These are phyloP conservation scores for Pyrus hybrid DNA, from an alignment of 331 rosid genomes.

Conservation along the genomic window DNA sequence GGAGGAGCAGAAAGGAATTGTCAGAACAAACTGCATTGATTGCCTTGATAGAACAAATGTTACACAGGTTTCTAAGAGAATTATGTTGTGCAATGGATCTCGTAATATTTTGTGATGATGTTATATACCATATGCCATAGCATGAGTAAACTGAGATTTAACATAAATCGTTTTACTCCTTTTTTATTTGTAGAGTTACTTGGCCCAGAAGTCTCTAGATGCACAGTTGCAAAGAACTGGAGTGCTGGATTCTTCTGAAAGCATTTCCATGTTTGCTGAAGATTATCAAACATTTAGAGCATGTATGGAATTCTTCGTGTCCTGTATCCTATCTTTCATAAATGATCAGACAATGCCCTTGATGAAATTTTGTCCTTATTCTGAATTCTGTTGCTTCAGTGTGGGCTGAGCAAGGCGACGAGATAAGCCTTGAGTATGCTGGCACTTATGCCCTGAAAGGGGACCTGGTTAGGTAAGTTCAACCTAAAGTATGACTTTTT, in stretches of 20 bases:
- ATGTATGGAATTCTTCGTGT: slow-evolving; percentile 36
- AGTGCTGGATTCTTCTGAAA: slow-evolving; percentile 42
- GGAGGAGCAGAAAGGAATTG: slow-evolving; percentile 70
- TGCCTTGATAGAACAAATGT: slow-evolving; percentile 98
- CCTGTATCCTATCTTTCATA: neutral
- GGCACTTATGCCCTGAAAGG: slow-evolving; percentile 94
- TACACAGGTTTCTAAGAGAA: slow-evolving; percentile 55
- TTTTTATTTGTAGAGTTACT: slow-evolving; percentile 45
- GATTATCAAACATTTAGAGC: slow-evolving; percentile 66
- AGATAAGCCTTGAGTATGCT: slow-evolving; percentile 84
- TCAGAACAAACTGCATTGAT: slow-evolving; percentile 80
- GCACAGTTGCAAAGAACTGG: slow-evolving; percentile 69
- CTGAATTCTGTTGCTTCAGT: slow-evolving; percentile 37
- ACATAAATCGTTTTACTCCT: neutral
- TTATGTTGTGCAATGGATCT: neutral
- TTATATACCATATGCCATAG: too few relatives aligned
- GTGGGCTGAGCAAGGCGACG: slow-evolving; percentile 98
- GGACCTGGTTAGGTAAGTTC: slow-evolving; percentile 75
- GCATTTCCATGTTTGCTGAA: slow-evolving; percentile 57
- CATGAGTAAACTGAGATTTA: neutral
- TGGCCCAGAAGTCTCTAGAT: slow-evolving; percentile 69
- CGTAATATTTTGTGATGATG: too few relatives aligned
- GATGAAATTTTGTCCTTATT: slow-evolving; percentile 4
- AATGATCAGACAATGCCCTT: neutral
- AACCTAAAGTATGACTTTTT: neutral